A percentile compares a stretch with the other conserved stretches of the same genome.
These are phyloP conservation scores for Paramecium octaurelia DNA, from an alignment of 73 alveolate genomes.

Conservation along the genomic window DNA sequence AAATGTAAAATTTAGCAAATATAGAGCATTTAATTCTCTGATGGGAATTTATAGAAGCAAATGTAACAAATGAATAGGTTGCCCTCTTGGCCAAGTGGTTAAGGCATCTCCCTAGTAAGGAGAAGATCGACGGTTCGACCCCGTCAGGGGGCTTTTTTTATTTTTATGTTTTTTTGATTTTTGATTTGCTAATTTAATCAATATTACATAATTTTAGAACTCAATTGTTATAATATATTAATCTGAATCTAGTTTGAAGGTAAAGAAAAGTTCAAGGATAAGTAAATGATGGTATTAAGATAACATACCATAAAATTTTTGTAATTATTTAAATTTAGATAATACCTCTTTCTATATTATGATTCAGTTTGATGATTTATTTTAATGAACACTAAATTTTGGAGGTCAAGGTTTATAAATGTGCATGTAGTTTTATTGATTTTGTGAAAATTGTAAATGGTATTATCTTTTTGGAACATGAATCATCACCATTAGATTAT, in stretches of 20 bases:
- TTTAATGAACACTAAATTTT: no score
- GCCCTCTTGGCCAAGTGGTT: slow-evolving; percentile 98
- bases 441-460: no score
- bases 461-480: no score
- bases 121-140: slow-evolving; percentile 98
- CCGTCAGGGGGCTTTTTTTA: slow-evolving; percentile 92
- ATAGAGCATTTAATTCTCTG: background rate
- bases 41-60: background rate
- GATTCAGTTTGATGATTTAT: no score
- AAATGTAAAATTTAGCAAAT: no score
- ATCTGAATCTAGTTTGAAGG: slow-evolving; percentile 57
- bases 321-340: background rate
- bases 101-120: slow-evolving; percentile 98
- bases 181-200: background rate
- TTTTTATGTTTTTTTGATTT: background rate
- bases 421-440: no score
- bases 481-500: no score
- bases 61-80: background rate
- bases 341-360: no score
- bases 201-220: background rate
- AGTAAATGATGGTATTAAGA: slow-evolving; percentile 71
- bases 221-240: background rate
- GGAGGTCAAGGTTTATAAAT: no score
- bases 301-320: background rate
- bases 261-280: slow-evolving; percentile 88